phyloP scores from a whole-genome alignment of 2,329 filamentous ascomycete species.

The Tetracladium maxilliforme region DNA sequence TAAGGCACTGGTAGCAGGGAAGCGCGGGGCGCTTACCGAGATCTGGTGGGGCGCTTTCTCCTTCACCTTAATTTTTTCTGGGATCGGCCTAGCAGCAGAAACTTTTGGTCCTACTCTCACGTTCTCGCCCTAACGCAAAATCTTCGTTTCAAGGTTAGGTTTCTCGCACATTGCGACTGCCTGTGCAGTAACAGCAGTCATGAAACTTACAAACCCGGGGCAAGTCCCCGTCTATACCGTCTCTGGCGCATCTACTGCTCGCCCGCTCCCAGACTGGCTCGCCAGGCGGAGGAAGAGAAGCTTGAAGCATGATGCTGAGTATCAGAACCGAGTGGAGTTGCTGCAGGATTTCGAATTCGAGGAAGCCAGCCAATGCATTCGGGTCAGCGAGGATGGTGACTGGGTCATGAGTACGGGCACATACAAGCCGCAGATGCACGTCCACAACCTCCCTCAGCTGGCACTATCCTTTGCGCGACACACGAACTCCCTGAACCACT shows the following conservation, averaged over 20 bases:
- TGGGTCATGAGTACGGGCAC: conserved; percentile 93
- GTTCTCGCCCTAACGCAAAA: no score
- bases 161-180: conserved; percentile 1
- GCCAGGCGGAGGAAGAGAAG: conserved; percentile 78
- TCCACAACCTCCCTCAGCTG: conserved; percentile 86
- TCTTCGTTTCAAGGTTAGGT: no score
- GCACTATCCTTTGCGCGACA: conserved; percentile 90
- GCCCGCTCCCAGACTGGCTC: conserved; percentile 90
- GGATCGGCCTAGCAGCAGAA: no score
- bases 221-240: conserved; percentile 88
- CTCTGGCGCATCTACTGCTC: conserved; percentile 74
- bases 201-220: conserved; percentile 75
- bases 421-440: conserved; percentile 71
- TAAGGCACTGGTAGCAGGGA: no score
- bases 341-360: conserved; percentile 98
- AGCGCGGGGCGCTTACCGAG: no score
- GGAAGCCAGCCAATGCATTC: conserved; percentile 81
- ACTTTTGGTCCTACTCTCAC: no score
- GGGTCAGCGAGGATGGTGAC: conserved; percentile 86
- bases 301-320: conserved; percentile 84
- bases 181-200: conserved; percentile 16
- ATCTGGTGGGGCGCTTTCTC: no score
- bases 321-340: conserved; percentile 83
- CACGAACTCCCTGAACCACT: conserved; percentile 82
- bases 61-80: no score